A percentile compares a stretch with the other conserved stretches of the same genome.
Evolutionary conservation across 371 early-diverging fungal genomes (phyloP).

Genomic region (Mortierella sp.): DNA sequence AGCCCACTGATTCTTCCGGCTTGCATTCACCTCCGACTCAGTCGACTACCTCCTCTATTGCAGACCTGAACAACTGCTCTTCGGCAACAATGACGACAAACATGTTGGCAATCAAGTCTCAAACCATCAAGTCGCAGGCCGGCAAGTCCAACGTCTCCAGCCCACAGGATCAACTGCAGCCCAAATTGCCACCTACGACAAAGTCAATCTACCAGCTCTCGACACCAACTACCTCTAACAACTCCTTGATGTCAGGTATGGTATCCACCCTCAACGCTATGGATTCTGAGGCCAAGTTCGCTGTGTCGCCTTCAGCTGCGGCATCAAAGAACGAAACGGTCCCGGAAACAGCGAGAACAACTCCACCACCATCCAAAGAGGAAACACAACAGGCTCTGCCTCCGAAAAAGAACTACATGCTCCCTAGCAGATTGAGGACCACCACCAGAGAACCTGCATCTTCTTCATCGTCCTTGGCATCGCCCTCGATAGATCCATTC

Average conservation of each 20-base stretch:
- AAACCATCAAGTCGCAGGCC: constrained; percentile 13
- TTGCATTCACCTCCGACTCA: constrained; percentile 5
- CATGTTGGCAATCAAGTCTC: constrained; percentile 24
- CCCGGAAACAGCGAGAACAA: neutral
- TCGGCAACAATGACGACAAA: constrained; percentile 36
- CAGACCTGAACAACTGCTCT: constrained; percentile 24
- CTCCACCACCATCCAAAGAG: constrained; percentile 7
- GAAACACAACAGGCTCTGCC: neutral
- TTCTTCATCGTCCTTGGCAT: constrained; percentile 23
- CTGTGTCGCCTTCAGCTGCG: neutral
- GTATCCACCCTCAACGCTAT: constrained; percentile 4
- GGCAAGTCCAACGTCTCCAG: constrained; percentile 11
- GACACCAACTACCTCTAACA: constrained; percentile 22
- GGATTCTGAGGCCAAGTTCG: neutral
- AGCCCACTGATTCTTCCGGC: constrained; percentile 1
- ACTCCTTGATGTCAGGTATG: constrained; percentile 11
- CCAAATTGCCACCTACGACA: constrained; percentile 1
- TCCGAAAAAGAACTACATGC: neutral
- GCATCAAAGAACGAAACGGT: neutral
- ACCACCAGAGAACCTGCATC: constrained; percentile 1
- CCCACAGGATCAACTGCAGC: constrained; percentile 26
- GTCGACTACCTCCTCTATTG: constrained; percentile 23
- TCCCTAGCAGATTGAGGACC: constrained; percentile 6
- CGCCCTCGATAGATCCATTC: constrained; percentile 6
- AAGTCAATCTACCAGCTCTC: constrained; percentile 13